Evolutionary conservation across 495 filamentous ascomycete genomes (phyloP), one percentile per base, ranked within the genome.

Genomic region (Penicillium atrosanguineum): DNA sequence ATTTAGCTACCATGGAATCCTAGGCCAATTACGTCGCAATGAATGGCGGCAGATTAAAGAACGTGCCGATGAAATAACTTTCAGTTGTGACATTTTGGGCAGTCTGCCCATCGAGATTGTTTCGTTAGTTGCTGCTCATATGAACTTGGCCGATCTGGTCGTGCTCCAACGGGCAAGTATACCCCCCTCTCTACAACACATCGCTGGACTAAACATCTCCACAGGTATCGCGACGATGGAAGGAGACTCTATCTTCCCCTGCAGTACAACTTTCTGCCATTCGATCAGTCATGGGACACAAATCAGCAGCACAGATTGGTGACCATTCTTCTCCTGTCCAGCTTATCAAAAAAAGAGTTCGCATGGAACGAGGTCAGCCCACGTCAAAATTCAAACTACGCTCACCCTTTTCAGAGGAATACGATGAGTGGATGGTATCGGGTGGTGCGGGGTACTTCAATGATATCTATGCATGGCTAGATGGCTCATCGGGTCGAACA

Each of bases 161-260:
- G 18, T 53, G 8, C 53, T 70, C 12, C 65, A 59, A 28, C 64
- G 62, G 46, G 71, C 69, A 70, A 38, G 57, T 5, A 8, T 16
- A 26, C 8, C 9, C 1, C 39, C n/a, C 36, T 18, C 3, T 18
- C 14, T 11, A n/a, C 3, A 31, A 16, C 44, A 26, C 2, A 28
- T 31, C 23, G 4, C 23, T 7, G 49, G 20, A 19, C 31, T 42
- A 38, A 51, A 36, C 39, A 49, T 8, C 14, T 51, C 23, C 18
- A 20, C 23, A 71, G 66, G 66, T 75, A 26, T 73, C 67, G 3
- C 67, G 55, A 57, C 53, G 46, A 53, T 75, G 72, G 72, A 28
- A 61, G 9, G 18, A 55, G 19, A 21, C 69, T 6, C 53, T 75
- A 8, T 68, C 67, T n/a, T 70, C 65, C 0, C 43, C 52, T 4